These are phyloP conservation scores for Allomyces macrogynus DNA, from an alignment of 192 early-diverging fungal genomes.

Conservation along the genomic window DNA sequence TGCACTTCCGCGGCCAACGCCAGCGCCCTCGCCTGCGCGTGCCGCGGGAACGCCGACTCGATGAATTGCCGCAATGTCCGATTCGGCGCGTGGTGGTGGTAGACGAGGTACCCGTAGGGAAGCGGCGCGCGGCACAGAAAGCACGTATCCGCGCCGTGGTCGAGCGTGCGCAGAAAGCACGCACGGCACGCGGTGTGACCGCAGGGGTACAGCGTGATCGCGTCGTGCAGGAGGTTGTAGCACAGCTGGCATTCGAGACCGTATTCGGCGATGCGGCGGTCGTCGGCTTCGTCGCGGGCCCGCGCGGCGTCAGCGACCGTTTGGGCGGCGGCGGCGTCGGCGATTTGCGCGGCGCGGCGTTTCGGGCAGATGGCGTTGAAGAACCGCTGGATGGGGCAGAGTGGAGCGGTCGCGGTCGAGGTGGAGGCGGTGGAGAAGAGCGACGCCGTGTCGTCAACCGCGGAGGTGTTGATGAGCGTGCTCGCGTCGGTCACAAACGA, in stretches of 20 bases:
- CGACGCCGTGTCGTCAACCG: no score
- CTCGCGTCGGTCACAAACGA: no score
- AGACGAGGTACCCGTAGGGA: background rate
- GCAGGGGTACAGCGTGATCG: conserved; percentile 33
- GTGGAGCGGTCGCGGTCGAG: no score
- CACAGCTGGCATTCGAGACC: conserved; percentile 40
- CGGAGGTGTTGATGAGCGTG: no score
- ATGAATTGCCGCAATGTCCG: background rate
- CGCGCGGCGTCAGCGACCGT: no score
- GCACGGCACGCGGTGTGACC: conserved; percentile 46
- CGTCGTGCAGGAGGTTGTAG: conserved; percentile 22
- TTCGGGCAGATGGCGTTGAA: no score
- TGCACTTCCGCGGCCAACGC: conserved; percentile 8
- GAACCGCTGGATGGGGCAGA: no score
- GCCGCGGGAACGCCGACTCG: background rate
- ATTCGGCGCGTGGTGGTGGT: background rate
- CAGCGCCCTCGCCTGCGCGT: background rate
- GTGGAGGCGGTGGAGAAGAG: no score
- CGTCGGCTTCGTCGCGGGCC: no score
- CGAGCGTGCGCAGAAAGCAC: conserved; percentile 34
- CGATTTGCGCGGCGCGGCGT: no score
- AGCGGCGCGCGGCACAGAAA: background rate
- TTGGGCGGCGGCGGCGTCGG: no score
- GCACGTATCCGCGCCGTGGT: conserved; percentile 13
- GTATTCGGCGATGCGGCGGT: background rate